A percentile compares a stretch with the other conserved stretches of the same genome.
phyloP scores from a whole-genome alignment of 306 rosid genomes.

The Glycine soja region DNA sequence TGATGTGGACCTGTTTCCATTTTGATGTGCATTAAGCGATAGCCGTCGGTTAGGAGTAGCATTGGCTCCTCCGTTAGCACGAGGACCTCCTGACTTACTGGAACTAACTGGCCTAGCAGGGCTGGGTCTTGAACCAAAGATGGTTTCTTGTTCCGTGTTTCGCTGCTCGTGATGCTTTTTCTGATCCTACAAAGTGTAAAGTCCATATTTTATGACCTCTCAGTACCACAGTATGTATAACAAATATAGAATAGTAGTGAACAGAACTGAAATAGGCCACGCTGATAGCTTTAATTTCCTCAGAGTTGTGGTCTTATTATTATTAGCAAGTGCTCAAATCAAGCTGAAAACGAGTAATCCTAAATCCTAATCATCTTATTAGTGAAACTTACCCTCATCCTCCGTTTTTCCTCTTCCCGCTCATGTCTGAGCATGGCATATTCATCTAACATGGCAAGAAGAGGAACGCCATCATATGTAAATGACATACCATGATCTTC shows the following conservation, averaged over 20 bases:
- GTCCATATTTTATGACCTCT: constrained; percentile 3
- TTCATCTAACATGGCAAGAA: constrained; percentile 97
- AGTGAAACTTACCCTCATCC: constrained; percentile 72
- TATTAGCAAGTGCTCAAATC: constrained; percentile 15
- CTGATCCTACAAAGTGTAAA: constrained; percentile 75
- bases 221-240: neutral
- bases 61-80: constrained; percentile 80
- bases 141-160: constrained; percentile 78
- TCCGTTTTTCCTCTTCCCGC: constrained; percentile 96
- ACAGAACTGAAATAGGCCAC: constrained; percentile 7
- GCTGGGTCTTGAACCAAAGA: constrained; percentile 79
- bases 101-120: constrained; percentile 81
- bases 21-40: constrained; percentile 88
- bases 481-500: constrained; percentile 85
- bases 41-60: constrained; percentile 89
- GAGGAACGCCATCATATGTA: constrained; percentile 94
- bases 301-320: neutral
- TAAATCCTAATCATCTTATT: constrained; percentile 13
- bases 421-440: constrained; percentile 99
- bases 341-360: constrained; percentile 20
- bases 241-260: constrained; percentile 21
- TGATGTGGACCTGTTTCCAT: constrained; percentile 73
- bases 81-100: constrained; percentile 83
- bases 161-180: constrained; percentile 86
- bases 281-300: constrained; percentile 8